phyloP scores from a whole-genome alignment of 148 eudicot genomes.

The Rhododendron vialii region DNA sequence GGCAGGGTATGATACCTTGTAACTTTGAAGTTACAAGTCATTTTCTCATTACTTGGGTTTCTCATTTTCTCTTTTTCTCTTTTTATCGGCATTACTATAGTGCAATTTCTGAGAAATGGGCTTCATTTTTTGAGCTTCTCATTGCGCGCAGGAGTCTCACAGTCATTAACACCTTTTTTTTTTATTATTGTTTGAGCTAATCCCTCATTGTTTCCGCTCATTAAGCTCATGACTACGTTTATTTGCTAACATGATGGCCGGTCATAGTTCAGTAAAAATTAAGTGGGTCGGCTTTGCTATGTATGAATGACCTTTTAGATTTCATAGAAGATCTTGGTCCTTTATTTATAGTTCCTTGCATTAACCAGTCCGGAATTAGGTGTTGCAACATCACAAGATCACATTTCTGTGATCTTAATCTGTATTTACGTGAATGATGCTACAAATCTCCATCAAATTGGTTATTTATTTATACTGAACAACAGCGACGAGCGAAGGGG shows the following conservation, averaged over 20 bases:
- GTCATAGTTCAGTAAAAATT: background rate
- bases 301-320: too few relatives aligned
- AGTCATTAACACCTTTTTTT: background rate
- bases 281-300: background rate
- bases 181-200: background rate
- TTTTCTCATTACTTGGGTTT: background rate
- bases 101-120: background rate
- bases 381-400: too few relatives aligned
- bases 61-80: background rate
- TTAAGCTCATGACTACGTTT: background rate
- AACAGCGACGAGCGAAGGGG: too few relatives aligned
- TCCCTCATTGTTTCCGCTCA: background rate
- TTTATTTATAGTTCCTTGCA: too few relatives aligned
- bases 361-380: too few relatives aligned
- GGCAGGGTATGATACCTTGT: background rate
- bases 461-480: too few relatives aligned
- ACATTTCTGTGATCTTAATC: too few relatives aligned
- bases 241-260: background rate
- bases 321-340: too few relatives aligned
- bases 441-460: too few relatives aligned
- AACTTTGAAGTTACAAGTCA: background rate
- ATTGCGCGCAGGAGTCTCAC: background rate
- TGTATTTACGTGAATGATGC: too few relatives aligned
- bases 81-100: background rate
- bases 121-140: background rate